Evolutionary conservation across 306 rosid genomes (phyloP).

Genomic region (Fragaria ananassa): DNA sequence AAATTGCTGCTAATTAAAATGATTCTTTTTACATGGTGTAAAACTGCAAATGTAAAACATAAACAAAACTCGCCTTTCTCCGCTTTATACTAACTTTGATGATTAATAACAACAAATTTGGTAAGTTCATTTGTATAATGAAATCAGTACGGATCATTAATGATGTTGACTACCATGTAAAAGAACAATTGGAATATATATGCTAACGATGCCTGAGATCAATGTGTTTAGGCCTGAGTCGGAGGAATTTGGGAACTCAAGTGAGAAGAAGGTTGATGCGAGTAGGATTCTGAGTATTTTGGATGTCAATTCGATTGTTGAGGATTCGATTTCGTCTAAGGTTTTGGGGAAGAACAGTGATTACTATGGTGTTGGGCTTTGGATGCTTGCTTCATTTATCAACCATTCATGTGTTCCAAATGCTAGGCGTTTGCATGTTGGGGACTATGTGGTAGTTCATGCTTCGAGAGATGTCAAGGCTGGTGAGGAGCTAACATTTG

Average conservation of each 20-base stretch:
- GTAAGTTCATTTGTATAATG: too few species aligned
- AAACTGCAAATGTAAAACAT: too few species aligned
- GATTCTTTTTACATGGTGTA: too few species aligned
- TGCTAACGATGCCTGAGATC: conserved; percentile 39
- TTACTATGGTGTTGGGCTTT: conserved; percentile 72
- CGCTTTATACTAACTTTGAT: too few species aligned
- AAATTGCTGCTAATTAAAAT: too few species aligned
- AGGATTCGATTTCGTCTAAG: conserved; percentile 58
- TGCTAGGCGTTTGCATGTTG: conserved; percentile 68
- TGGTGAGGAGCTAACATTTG: conserved; percentile 75
- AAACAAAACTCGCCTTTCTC: too few species aligned
- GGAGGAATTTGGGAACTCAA: background rate
- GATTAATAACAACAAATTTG: too few species aligned
- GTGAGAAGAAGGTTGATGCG: conserved; percentile 39
- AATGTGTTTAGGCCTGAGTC: conserved; percentile 49
- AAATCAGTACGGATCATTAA: too few species aligned
- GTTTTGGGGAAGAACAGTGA: conserved; percentile 68
- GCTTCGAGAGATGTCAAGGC: conserved; percentile 78
- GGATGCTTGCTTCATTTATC: conserved; percentile 73
- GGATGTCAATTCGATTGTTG: conserved; percentile 84
- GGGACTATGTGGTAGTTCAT: conserved; percentile 69
- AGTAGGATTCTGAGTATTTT: conserved; percentile 46
- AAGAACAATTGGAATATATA: too few species aligned
- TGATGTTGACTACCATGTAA: fast-evolving
- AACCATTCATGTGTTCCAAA: conserved; percentile 86